Percentiles rank a stretch among this genome's conserved stretches.
These are phyloP conservation scores for Turnera subulata DNA, from an alignment of 345 rosid genomes.

Conservation along the genomic window DNA sequence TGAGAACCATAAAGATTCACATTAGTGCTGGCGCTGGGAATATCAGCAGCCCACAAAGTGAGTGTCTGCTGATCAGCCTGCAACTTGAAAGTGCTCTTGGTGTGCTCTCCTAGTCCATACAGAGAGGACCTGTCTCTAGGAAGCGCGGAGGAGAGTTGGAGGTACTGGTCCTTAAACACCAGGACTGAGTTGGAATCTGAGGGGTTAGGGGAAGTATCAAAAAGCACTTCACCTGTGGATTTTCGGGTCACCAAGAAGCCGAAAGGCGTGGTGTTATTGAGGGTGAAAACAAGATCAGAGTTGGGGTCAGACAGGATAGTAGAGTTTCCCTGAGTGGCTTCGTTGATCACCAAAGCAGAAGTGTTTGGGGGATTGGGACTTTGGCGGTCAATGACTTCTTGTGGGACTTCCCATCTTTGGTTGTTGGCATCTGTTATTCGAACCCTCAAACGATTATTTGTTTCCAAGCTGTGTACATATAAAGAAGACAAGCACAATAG, in stretches of 20 bases:
- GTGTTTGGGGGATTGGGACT: too few species aligned
- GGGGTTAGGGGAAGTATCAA: conserved; percentile 37
- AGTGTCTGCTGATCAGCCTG: conserved; percentile 21
- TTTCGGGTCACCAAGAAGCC: conserved; percentile 53
- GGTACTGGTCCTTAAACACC: conserved; percentile 71
- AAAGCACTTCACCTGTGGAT: conserved; percentile 63
- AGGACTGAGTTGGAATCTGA: conserved; percentile 39
- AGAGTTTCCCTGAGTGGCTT: too few species aligned
- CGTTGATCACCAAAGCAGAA: too few species aligned
- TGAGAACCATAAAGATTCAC: conserved; percentile 70
- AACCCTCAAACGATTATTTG: conserved; percentile 10
- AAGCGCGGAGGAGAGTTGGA: conserved; percentile 55
- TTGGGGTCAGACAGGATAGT: conserved; percentile 27
- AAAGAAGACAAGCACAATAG: too few species aligned
- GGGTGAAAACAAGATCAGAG: conserved; percentile 57
- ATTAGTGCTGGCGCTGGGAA: conserved; percentile 31
- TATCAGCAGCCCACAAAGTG: conserved; percentile 61
- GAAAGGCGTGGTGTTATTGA: conserved; percentile 56
- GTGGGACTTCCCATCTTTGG: conserved; percentile 22
- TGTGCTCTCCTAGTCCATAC: conserved; percentile 78
- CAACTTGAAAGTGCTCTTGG: conserved; percentile 46
- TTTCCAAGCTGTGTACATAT: conserved; percentile 23
- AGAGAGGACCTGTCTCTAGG: conserved; percentile 45
- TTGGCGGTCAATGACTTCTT: conserved; percentile 38
- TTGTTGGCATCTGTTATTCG: conserved; percentile 13